Base-by-base conservation (phyloP, 2,329 filamentous ascomycete genomes). In the Cyphellophora europaea region DNA sequence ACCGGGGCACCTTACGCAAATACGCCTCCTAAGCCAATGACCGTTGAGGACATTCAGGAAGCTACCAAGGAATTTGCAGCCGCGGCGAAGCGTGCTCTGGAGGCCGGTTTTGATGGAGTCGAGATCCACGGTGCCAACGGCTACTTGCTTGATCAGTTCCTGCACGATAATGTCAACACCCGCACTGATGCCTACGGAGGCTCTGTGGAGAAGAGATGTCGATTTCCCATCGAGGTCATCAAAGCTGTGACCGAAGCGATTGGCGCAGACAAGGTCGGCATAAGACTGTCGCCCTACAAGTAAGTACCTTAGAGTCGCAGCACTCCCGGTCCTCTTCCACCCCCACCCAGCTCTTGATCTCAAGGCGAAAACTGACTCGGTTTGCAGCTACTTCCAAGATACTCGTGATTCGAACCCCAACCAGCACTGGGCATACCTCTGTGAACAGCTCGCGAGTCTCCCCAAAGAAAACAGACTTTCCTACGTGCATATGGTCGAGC, bases 401-500 rank as follows among this genome's bases (percentile, higher is more conserved):
- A 69, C 52, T 44, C 56, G 58, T 34, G 63, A 66, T 44, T 62
- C 61, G 14, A 57, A 62, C 35, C 64, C 64, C 2, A 59, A 60
- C 37, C 48, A 51, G 18, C 57, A 66, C 48, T 71, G 67, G 62
- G 53, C 58, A 4, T 54, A 63, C 19, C 50, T 70, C 4, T 67
- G 64, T 43, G 49, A 54, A 21, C 52, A 59, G 43, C 62, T 67
- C 12, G 61, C 56, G 1, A 41, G 36, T 11, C 46, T 66, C 2
- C 52, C 60, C 0, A 44, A 41, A 3, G 38, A 41, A 1, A 49
- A 59, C n/a, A 51, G 57, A 3, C 57, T 83, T 11, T 68, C 75
- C 0, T 82, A 76, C 49, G 51, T 80, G 2, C 76, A 81, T 50
- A 38, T 80, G 0, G 58, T 82, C 5, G 75, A 82, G 49, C 65